Percentiles rank a stretch among this genome's conserved stretches.
Conservation (phyloP, 2,329 filamentous ascomycete genomes). For the Pyrenophora seminiperda region DNA sequence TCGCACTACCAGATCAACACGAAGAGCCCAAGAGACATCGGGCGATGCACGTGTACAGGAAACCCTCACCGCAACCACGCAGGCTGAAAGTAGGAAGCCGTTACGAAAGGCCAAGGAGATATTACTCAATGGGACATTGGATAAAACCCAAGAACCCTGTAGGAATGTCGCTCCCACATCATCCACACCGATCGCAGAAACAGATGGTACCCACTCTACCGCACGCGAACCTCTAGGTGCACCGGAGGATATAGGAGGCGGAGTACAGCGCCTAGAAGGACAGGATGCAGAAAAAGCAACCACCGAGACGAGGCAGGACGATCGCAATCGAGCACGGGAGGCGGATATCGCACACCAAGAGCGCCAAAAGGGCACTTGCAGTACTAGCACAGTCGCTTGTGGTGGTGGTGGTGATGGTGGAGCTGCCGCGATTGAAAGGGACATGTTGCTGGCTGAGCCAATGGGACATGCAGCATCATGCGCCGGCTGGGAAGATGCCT, state of each 20-base stretch:
- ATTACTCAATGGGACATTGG: not conserved
- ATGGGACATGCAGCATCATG: not conserved
- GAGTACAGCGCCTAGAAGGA: conserved; percentile 1
- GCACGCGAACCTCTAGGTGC: not conserved
- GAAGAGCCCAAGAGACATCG: conserved; percentile 9
- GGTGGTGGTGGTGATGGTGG: not conserved
- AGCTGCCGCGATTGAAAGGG: not conserved
- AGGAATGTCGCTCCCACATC: not conserved
- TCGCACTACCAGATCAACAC: conserved; percentile 13
- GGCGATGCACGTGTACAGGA: not conserved
- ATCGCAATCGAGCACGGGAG: conserved; percentile 1
- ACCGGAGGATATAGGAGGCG: not conserved
- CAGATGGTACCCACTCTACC: not conserved
- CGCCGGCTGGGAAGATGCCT: not conserved
- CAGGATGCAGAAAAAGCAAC: not conserved
- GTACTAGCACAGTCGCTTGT: conserved; percentile 1
- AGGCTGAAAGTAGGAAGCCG: not conserved
- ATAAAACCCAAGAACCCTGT: not conserved
- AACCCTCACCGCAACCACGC: not conserved
- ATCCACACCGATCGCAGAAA: not conserved
- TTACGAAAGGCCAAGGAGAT: conserved; percentile 1
- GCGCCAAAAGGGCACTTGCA: conserved; percentile 3
- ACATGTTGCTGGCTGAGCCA: not conserved
- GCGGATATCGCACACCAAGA: not conserved
- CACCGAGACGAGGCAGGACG: conserved; percentile 1